phyloP scores from a whole-genome alignment of 371 early-diverging fungal genomes.

The Syncephalastrum monosporum region DNA sequence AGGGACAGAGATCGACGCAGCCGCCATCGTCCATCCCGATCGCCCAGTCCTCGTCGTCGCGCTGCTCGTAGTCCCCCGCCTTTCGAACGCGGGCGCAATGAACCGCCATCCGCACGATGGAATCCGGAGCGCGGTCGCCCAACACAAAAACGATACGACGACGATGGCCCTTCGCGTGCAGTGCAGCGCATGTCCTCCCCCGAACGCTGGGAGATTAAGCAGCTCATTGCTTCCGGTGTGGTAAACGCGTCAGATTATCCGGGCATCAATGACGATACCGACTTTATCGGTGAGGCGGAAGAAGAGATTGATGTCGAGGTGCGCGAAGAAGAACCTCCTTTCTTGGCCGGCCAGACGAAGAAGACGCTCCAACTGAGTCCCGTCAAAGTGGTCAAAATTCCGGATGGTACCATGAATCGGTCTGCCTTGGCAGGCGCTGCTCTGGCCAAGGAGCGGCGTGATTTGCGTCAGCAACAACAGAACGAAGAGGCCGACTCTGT shows the following conservation, averaged over 20 bases:
- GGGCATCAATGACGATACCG: conserved; percentile 67
- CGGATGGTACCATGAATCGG: conserved; percentile 95
- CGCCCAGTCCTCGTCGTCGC: conserved; percentile 28
- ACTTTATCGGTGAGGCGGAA: conserved; percentile 82
- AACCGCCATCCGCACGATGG: conserved; percentile 70
- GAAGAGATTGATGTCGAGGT: conserved; percentile 97
- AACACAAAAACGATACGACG: conserved; percentile 50
- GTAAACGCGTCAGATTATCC: conserved; percentile 86
- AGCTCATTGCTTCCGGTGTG: conserved; percentile 93
- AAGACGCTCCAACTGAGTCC: conserved; percentile 87
- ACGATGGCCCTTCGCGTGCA: conserved; percentile 58
- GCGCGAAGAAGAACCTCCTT: conserved; percentile 92
- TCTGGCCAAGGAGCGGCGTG: conserved; percentile 91
- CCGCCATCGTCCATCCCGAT: conserved; percentile 13
- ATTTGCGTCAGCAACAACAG: conserved; percentile 82
- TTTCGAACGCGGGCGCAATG: conserved; percentile 62
- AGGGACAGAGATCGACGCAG: conserved; percentile 23
- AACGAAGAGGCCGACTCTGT: conserved; percentile 88
- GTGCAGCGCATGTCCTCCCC: conserved; percentile 93
- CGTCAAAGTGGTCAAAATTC: conserved; percentile 95
- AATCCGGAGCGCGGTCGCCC: conserved; percentile 62
- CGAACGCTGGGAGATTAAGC: conserved; percentile 96
- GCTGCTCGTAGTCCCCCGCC: conserved; percentile 38
- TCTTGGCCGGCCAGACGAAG: conserved; percentile 90
- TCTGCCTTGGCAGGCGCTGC: conserved; percentile 93